Base-by-base conservation (phyloP, 257 asterid species). In the Jasminum sambac region DNA sequence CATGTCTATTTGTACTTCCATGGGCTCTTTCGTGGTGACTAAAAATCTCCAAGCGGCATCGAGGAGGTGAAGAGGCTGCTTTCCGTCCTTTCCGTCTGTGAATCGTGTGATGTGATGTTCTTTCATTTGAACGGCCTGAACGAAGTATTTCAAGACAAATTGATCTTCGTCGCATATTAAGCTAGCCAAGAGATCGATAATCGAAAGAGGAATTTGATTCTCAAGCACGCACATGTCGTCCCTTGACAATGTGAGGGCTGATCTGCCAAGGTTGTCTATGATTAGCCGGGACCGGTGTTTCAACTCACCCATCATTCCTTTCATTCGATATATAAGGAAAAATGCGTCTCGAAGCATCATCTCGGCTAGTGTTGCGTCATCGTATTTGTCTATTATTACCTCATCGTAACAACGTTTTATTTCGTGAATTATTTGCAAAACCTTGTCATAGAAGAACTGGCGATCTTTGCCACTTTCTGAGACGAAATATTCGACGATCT, bases 181-280 rank as follows among this genome's bases (percentile, higher is more conserved):
- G 0, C 5, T 0, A 48, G 48, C 25, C 41, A 74, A 24, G 4
- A 57, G 55, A 38, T 13, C 60, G 40, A 82, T 46, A 16, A 78
- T 9, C 43, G 37, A 36, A 1, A 73, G 58, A 0, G 82, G 77
- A 38, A 77, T 72, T n/a, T n/a, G n/a, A n/a, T n/a, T n/a, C n/a
- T n/a, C n/a, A n/a, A n/a, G n/a, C n/a, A n/a, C n/a, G n/a, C 40
- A 25, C 36, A 79, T 0, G 25, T 82, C 84, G 3, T 65, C 64
- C 3, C 0, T n/a, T 48, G 70, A 16, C 19, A 44, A 13, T 0
- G 8, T 0, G 0, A 1, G 1, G 11, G 8, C n/a, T 0, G 46
- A 36, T 11, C 0, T 0, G 7, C 81, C 81, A 24, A 81, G 72
- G 37, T 37, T 25, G 0, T 5, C 23, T 10, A 0, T 0, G 1